phyloP scores from a whole-genome alignment of 2,329 filamentous ascomycete species.

The Mariannaea sp. region DNA sequence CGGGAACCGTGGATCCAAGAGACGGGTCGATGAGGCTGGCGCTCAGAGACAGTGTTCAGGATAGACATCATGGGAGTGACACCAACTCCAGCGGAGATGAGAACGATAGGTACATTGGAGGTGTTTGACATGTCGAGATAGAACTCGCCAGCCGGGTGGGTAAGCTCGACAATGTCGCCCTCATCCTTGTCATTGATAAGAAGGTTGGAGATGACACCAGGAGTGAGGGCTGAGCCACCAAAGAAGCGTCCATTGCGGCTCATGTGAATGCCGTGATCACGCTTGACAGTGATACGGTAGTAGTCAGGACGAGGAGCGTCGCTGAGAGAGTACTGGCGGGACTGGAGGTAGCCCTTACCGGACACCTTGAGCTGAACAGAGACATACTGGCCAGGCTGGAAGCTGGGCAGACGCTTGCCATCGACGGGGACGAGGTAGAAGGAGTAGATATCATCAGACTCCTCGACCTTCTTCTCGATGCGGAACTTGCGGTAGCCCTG shows the following conservation, averaged over 20 bases:
- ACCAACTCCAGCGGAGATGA: constrained; percentile 66
- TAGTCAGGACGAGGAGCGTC: constrained; percentile 64
- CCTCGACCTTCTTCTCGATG: constrained; percentile 66
- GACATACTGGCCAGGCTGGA: constrained; percentile 74
- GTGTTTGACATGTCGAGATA: constrained; percentile 53
- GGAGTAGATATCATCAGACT: constrained; percentile 71
- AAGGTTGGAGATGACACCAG: constrained; percentile 71
- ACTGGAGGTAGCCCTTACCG: constrained; percentile 62
- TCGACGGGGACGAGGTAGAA: constrained; percentile 72
- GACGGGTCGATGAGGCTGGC: constrained; percentile 53
- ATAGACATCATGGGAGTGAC: constrained; percentile 65
- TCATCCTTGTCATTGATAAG: constrained; percentile 65
- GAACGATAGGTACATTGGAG: constrained; percentile 53
- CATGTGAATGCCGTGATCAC: constrained; percentile 59
- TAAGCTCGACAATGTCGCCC: constrained; percentile 67
- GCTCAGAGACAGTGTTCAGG: constrained; percentile 57
- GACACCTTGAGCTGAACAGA: constrained; percentile 65
- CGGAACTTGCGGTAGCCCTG: constrained; percentile 69
- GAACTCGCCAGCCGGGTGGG: constrained; percentile 69
- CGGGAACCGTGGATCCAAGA: constrained; percentile 65
- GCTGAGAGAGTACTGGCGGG: constrained; percentile 74
- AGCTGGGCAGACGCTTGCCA: constrained; percentile 62
- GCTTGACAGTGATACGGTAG: constrained; percentile 75
- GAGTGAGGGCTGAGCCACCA: constrained; percentile 48
- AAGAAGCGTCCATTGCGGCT: constrained; percentile 32